These are phyloP conservation scores for Begonia masoniana DNA, from an alignment of 306 rosid genomes.

Conservation along the genomic window DNA sequence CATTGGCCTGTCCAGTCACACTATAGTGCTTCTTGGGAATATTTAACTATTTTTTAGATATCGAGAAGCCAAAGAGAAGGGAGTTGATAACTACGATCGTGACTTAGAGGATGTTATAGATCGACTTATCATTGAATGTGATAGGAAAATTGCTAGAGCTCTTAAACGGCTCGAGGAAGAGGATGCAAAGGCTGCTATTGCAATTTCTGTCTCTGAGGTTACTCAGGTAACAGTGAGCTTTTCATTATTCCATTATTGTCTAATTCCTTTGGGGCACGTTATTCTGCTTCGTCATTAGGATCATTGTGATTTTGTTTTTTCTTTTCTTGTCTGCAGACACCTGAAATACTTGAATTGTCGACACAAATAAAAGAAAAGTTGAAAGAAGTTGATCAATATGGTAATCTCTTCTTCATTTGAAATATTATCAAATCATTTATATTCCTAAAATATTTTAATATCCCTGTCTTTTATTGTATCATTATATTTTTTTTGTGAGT, in stretches of 20 bases:
- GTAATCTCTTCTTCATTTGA: slow-evolving; percentile 24
- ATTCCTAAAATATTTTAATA: neutral
- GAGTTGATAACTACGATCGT: slow-evolving; percentile 67
- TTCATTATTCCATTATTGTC: too few relatives aligned
- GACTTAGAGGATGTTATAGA: slow-evolving; percentile 95
- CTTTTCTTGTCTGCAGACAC: slow-evolving; percentile 45
- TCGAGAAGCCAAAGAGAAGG: slow-evolving; percentile 69
- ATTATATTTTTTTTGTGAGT: too few relatives aligned
- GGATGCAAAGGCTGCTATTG: slow-evolving; percentile 96
- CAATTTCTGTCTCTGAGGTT: slow-evolving; percentile 92
- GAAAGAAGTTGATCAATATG: slow-evolving; percentile 83
- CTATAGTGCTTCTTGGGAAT: neutral
- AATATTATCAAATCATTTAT: neutral
- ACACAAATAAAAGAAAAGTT: slow-evolving; percentile 75
- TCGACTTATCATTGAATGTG: slow-evolving; percentile 92
- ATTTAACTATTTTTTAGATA: slow-evolving; percentile 62
- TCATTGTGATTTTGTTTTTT: slow-evolving; percentile 1
- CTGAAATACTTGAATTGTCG: slow-evolving; percentile 67
- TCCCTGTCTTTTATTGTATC: too few relatives aligned
- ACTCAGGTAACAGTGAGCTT: slow-evolving; percentile 44
- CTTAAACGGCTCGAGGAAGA: slow-evolving; percentile 95
- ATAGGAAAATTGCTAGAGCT: slow-evolving; percentile 84
- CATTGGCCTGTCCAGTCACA: too few relatives aligned
- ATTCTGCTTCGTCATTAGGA: neutral
- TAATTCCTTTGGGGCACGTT: neutral